Conservation (phyloP, 2,329 filamentous ascomycete species). For the Epichloe aotearoae region DNA sequence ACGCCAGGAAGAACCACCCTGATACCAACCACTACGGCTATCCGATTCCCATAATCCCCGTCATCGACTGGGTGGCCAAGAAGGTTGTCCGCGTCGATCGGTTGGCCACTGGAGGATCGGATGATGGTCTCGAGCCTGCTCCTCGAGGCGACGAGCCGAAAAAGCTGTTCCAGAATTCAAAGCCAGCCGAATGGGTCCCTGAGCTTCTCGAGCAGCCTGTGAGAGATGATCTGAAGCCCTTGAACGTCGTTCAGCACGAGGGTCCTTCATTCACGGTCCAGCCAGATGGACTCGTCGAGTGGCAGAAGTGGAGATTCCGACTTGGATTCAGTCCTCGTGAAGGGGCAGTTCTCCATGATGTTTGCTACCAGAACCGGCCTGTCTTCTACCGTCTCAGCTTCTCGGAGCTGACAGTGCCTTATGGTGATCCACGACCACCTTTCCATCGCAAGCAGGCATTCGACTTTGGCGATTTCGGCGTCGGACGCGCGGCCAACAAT, state of each 20-base stretch:
- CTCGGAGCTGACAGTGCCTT: constrained; percentile 58
- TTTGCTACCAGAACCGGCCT: constrained; percentile 51
- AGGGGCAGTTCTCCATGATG: constrained; percentile 56
- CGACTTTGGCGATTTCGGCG: constrained; percentile 55
- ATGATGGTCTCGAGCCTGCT: constrained; percentile 29
- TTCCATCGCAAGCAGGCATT: constrained; percentile 61
- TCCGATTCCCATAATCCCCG: constrained; percentile 44
- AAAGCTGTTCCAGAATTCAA: constrained; percentile 31
- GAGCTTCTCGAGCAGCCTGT: constrained; percentile 35
- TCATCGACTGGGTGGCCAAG: constrained; percentile 44
- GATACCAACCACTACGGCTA: constrained; percentile 52
- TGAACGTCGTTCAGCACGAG: constrained; percentile 58
- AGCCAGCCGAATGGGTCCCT: constrained; percentile 32
- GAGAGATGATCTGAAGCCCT: constrained; percentile 48
- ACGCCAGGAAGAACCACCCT: constrained; percentile 27
- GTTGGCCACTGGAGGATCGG: constrained; percentile 33
- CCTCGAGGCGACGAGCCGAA: constrained; percentile 24
- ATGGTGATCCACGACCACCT: constrained; percentile 50
- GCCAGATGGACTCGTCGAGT: constrained; percentile 34
- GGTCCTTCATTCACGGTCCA: constrained; percentile 52
- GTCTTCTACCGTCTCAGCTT: constrained; percentile 54
- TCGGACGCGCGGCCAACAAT: constrained; percentile 55
- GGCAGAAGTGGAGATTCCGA: constrained; percentile 59
- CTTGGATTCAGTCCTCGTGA: constrained; percentile 59
- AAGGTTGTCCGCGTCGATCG: constrained; percentile 44